A percentile compares a stretch with the other conserved stretches of the same genome.
These are phyloP conservation scores for Starmerella ratchasimensis DNA, from an alignment of 805 yeast genomes.

Conservation along the genomic window DNA sequence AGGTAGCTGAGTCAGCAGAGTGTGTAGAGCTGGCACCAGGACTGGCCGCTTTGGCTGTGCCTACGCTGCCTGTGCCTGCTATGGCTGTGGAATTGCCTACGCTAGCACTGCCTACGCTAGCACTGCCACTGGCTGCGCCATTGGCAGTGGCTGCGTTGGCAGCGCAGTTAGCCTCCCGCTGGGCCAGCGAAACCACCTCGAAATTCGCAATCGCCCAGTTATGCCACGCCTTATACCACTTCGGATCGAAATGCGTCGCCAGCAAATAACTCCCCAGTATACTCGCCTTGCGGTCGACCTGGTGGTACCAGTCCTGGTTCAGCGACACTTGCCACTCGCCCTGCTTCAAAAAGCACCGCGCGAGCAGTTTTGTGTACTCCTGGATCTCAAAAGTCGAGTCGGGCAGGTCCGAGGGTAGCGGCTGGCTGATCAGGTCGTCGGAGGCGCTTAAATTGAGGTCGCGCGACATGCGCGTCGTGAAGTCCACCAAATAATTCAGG, in stretches of 20 bases:
- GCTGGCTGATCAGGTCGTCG: constrained; percentile 74
- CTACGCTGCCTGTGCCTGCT: no score
- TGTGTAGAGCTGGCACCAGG: no score
- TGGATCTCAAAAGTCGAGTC: constrained; percentile 58
- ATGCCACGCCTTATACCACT: constrained; percentile 99
- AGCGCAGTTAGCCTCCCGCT: constrained; percentile 6
- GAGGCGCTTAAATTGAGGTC: constrained; percentile 71
- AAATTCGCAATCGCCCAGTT: constrained; percentile 98
- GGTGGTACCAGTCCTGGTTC: constrained; percentile 65
- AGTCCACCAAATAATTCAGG: constrained; percentile 67
- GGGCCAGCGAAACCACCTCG: constrained; percentile 40
- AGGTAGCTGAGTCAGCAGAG: no score
- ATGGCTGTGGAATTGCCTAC: no score
- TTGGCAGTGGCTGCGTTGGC: not conserved
- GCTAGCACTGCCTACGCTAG: no score
- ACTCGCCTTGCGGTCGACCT: constrained; percentile 51
- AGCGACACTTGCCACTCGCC: constrained; percentile 95
- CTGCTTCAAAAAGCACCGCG: constrained; percentile 90
- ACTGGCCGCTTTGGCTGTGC: no score
- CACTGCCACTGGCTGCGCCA: not conserved
- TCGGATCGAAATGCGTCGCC: constrained; percentile 85
- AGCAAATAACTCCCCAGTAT: constrained; percentile 81
- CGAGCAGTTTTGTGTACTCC: constrained; percentile 70
- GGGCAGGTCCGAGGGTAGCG: constrained; percentile 57
- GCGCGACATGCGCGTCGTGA: constrained; percentile 78